Conservation (phyloP, 495 filamentous ascomycete species). For the Tuber borchii region DNA sequence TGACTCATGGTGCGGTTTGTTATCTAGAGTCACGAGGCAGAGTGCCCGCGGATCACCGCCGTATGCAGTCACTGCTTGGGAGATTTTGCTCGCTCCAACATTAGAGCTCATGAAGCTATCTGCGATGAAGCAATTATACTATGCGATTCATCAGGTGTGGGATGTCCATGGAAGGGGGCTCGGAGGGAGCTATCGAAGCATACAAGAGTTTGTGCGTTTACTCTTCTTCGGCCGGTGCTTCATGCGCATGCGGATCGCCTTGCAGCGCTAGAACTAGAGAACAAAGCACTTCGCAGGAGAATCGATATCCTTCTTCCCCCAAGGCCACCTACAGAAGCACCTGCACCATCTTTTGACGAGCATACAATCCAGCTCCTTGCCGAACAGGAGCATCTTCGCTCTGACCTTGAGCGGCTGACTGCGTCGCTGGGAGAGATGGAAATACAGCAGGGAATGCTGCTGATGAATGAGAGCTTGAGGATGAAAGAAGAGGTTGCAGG, state of each 20-base stretch:
- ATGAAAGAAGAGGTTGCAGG: conserved; percentile 63
- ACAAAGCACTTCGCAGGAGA: conserved; percentile 53
- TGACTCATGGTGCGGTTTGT: conserved; percentile 2
- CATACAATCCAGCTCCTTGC: conserved; percentile 57
- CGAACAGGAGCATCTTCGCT: conserved; percentile 61
- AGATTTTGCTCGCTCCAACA: conserved; percentile 48
- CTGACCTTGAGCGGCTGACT: conserved; percentile 56
- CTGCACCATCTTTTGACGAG: conserved; percentile 43
- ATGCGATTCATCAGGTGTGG: conserved; percentile 54
- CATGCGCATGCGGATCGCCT: conserved; percentile 54
- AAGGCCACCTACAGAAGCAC: conserved; percentile 2
- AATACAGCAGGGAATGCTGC: conserved; percentile 59
- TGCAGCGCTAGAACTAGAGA: conserved; percentile 52
- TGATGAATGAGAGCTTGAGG: conserved; percentile 62
- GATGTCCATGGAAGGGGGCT: conserved; percentile 52
- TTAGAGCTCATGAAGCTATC: conserved; percentile 49
- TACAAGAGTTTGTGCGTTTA: conserved; percentile 52
- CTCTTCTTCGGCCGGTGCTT: conserved; percentile 55
- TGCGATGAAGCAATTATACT: conserved; percentile 53
- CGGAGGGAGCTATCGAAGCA: conserved; percentile 52
- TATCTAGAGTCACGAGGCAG: conserved; percentile 38
- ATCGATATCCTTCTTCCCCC: conserved; percentile 50
- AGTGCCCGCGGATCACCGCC: conserved; percentile 50
- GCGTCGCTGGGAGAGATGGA: conserved; percentile 52
- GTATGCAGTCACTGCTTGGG: conserved; percentile 52